Conservation (phyloP, 23 red algal species). For the Porphyridium purpureum region DNA sequence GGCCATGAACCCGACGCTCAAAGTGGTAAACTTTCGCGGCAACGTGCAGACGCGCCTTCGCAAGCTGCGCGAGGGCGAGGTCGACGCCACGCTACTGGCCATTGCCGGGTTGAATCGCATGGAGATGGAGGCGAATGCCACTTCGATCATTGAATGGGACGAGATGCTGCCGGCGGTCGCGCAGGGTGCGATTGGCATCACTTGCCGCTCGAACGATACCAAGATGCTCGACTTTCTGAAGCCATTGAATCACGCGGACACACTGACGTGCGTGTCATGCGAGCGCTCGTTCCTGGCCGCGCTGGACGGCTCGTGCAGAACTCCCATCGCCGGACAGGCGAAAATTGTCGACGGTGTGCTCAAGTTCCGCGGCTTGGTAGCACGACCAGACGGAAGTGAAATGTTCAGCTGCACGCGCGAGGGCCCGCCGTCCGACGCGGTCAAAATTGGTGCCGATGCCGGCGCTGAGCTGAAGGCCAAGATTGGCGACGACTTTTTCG, state of each 20-base stretch:
- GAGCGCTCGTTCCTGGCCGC: conserved; percentile 77
- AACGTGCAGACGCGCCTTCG: conserved; percentile 92
- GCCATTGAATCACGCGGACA: conserved; percentile 46
- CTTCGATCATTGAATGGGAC: conserved; percentile 56
- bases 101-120: conserved; percentile 80
- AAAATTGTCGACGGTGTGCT: conserved; percentile 41
- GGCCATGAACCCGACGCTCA: conserved; percentile 73
- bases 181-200: conserved; percentile 98
- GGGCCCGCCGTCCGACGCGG: conserved; percentile 29
- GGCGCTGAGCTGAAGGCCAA: conserved; percentile 70
- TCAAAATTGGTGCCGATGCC: conserved; percentile 54
- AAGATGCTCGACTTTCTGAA: conserved; percentile 39
- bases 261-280: conserved; percentile 71
- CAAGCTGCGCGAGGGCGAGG: conserved; percentile 67
- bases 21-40: conserved; percentile 94
- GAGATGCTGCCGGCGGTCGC: conserved; percentile 98
- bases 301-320: conserved; percentile 87
- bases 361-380: conserved; percentile 84
- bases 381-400: conserved; percentile 69
- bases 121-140: conserved; percentile 63
- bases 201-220: conserved; percentile 41
- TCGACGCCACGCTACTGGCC: conserved; percentile 91
- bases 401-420: conserved; percentile 24
- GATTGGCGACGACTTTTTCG: conserved; percentile 71
- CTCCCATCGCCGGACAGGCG: conserved; percentile 95